A percentile compares a stretch with the other conserved stretches of the same genome.
Conservation (phyloP, 192 early-diverging fungal species). For the Kappamyces sp. region DNA sequence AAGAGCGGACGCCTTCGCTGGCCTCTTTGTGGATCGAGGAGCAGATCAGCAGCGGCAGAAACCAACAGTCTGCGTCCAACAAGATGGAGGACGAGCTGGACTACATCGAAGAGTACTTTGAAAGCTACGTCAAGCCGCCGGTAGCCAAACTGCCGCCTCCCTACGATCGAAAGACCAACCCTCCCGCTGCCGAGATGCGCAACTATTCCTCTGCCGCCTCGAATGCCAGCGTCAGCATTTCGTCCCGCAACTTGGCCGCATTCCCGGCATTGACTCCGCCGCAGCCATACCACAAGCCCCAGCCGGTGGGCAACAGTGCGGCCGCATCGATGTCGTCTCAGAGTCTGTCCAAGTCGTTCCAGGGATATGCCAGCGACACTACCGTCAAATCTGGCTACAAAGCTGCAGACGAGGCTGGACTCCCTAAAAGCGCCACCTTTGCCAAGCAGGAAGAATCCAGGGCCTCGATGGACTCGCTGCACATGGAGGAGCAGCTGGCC, state of each 20-base stretch:
- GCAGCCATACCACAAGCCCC: no score
- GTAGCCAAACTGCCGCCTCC: no score
- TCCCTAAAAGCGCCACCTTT: neutral
- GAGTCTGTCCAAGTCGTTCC: no score
- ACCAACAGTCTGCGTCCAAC: neutral
- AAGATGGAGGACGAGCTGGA: conserved; percentile 9
- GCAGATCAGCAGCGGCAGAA: neutral
- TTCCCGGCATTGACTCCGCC: no score
- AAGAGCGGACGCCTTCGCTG: neutral
- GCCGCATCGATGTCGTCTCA: no score
- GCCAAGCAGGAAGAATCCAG: neutral
- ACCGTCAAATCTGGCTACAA: neutral
- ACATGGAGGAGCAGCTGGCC: conserved; percentile 3
- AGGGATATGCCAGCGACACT: neutral
- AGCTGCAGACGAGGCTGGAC: neutral
- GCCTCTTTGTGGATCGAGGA: conserved; percentile 6
- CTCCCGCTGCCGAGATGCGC: no score
- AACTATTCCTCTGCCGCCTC: no score
- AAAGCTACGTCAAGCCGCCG: conserved; percentile 1
- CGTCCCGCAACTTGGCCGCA: no score
- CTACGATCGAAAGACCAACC: no score
- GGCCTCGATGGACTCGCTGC: neutral
- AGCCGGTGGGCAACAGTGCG: no score
- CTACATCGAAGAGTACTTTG: conserved; percentile 9
- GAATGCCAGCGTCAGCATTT: no score